These are phyloP conservation scores for Aspergillus sp. DNA, from an alignment of 2,329 filamentous ascomycete species.

Conservation along the genomic window DNA sequence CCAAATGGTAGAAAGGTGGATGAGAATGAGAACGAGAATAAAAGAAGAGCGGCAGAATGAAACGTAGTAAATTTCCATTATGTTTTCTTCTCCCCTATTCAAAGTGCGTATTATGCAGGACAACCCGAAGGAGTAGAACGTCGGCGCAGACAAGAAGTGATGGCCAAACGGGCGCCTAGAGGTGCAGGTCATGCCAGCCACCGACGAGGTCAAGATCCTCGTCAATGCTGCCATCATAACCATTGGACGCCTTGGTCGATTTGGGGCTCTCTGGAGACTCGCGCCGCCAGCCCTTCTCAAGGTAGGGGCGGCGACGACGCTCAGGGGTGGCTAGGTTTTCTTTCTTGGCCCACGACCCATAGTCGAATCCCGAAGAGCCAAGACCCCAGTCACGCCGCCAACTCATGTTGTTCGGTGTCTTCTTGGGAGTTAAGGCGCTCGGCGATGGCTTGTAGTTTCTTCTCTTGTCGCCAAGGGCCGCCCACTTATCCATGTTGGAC, in stretches of 20 bases:
- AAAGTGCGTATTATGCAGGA: constrained; percentile 12
- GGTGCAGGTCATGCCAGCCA: constrained; percentile 73
- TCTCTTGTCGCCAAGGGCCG: constrained; percentile 78
- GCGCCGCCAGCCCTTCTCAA: constrained; percentile 49
- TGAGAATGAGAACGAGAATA: neutral
- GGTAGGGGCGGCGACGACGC: constrained; percentile 38
- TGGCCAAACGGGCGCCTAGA: constrained; percentile 39
- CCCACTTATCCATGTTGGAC: constrained; percentile 74
- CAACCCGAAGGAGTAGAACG: constrained; percentile 17
- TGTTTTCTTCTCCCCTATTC: constrained; percentile 2
- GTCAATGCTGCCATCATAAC: constrained; percentile 55
- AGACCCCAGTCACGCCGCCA: constrained; percentile 44
- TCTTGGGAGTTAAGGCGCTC: constrained; percentile 50
- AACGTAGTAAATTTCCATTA: neutral
- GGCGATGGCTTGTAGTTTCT: constrained; percentile 61
- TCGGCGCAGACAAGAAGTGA: constrained; percentile 6
- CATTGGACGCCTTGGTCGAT: constrained; percentile 31
- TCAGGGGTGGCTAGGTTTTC: constrained; percentile 25
- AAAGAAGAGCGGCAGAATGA: neutral
- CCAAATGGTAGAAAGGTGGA: constrained; percentile 4
- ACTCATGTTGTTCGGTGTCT: constrained; percentile 39
- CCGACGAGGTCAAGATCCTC: constrained; percentile 92
- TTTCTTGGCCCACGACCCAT: constrained; percentile 33
- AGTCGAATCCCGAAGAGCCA: constrained; percentile 37
- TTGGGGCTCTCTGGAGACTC: constrained; percentile 29